These are phyloP conservation scores for Suhomyces yuchorum DNA, from an alignment of 1,139 yeast genomes.

Conservation along the genomic window DNA sequence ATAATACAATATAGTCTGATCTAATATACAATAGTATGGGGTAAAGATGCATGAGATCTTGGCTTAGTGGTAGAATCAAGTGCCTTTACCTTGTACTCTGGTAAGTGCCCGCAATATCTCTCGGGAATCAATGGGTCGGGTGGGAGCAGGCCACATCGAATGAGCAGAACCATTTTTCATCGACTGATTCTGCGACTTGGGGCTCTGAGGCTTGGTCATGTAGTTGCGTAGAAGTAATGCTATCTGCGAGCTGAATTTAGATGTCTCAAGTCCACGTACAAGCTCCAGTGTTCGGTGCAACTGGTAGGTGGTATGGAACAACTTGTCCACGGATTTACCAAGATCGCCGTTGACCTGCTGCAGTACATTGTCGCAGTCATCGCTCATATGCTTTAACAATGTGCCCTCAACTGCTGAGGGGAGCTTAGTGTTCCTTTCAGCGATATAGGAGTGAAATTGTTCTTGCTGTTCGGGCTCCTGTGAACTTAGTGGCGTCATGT, in stretches of 20 bases:
- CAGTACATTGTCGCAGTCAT: conserved; percentile 1
- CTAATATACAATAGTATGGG: conserved; percentile 4
- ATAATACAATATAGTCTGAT: conserved; percentile 5
- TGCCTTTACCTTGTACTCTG: conserved; percentile 10
- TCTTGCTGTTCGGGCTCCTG: neutral
- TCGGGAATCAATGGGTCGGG: conserved; percentile 9
- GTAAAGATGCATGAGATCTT: neutral
- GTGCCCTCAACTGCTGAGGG: conserved; percentile 8
- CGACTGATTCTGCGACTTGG: neutral
- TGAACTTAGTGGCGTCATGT: neutral
- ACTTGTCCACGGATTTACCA: conserved; percentile 17
- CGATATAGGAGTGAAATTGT: neutral
- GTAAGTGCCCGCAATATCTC: conserved; percentile 17
- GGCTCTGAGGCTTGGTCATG: conserved; percentile 10
- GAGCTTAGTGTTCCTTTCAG: conserved; percentile 3
- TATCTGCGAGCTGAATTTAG: conserved; percentile 10
- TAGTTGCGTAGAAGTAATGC: conserved; percentile 14
- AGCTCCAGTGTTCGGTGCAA: conserved; percentile 16
- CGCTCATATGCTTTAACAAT: conserved; percentile 8
- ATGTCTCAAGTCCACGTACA: conserved; percentile 13
- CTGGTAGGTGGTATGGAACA: conserved; percentile 20
- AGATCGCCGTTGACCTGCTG: conserved; percentile 8
- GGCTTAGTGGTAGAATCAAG: conserved; percentile 1
- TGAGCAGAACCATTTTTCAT: neutral
- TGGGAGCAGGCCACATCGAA: conserved; percentile 13